Conservation (phyloP, 208 protist genomes). For the Sergeia podlipaevii region DNA sequence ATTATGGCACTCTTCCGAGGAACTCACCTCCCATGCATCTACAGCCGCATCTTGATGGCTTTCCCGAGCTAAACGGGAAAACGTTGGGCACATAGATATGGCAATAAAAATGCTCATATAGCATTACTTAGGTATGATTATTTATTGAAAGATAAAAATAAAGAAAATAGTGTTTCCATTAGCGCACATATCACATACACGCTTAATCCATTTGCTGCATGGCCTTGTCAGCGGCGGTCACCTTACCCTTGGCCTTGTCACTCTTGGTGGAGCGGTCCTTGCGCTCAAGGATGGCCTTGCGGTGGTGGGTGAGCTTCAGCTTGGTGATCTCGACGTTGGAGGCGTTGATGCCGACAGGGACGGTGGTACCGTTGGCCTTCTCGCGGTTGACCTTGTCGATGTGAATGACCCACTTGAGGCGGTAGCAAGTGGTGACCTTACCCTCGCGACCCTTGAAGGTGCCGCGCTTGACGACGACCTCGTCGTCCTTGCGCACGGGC, state of each 20-base stretch:
- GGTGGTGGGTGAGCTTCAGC: conserved; percentile 98
- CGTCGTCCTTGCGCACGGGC: conserved; percentile 99
- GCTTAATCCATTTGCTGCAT: conserved; percentile 93
- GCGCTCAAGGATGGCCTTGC: conserved; percentile 96
- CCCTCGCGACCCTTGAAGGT: conserved; percentile 95
- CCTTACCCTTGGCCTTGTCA: conserved; percentile 93
- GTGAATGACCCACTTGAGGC: conserved; percentile 99
- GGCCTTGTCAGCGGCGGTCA: conserved; percentile 86
- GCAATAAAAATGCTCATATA: no score
- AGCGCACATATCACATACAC: background rate
- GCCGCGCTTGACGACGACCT: conserved; percentile 97
- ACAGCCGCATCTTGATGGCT: no score
- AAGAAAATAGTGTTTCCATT: conserved; percentile 4
- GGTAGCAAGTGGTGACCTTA: conserved; percentile 97
- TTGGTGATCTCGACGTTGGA: conserved; percentile 99
- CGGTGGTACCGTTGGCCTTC: conserved; percentile 95
- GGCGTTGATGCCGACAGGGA: conserved; percentile 95
- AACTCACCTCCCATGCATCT: no score
- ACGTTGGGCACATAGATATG: no score
- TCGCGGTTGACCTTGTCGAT: conserved; percentile 97
- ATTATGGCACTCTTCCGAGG: no score
- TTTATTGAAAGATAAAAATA: conserved; percentile 9
- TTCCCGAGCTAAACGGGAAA: no score
- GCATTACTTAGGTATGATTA: no score
- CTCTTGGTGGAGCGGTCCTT: conserved; percentile 86